phyloP scores from a whole-genome alignment of 139 green algal genomes.

The Diplosphaera chodatii region DNA sequence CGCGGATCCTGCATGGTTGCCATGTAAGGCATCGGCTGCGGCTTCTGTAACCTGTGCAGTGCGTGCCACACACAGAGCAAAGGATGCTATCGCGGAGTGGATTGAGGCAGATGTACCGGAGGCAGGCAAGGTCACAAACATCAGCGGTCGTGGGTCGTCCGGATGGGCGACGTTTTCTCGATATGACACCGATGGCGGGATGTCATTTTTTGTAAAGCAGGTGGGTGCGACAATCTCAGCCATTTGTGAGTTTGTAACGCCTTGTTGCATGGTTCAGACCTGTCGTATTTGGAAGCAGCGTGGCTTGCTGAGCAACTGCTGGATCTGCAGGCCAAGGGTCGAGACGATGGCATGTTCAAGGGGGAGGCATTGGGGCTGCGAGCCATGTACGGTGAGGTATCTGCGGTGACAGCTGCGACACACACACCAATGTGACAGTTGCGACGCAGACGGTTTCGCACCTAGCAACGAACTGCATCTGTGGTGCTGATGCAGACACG shows the following conservation, averaged over 20 bases:
- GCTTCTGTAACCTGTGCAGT: too few species aligned
- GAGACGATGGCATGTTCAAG: conserved; percentile 74
- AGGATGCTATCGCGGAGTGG: conserved; percentile 15
- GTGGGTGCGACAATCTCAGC: background rate
- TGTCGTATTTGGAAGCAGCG: background rate
- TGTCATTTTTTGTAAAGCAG: conserved; percentile 80
- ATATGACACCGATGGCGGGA: conserved; percentile 39
- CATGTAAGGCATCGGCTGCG: too few species aligned
- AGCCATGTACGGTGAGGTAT: conserved; percentile 66
- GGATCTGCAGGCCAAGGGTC: background rate
- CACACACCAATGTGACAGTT: too few species aligned
- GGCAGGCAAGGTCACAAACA: conserved; percentile 32
- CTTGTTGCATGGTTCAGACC: too few species aligned
- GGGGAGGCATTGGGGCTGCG: conserved; percentile 77
- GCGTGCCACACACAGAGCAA: background rate
- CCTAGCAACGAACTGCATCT: too few species aligned
- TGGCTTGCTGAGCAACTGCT: too few species aligned
- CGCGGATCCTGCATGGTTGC: too few species aligned
- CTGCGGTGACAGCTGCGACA: too few species aligned
- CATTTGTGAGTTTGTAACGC: background rate
- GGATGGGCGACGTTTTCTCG: conserved; percentile 54
- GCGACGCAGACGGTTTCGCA: too few species aligned
- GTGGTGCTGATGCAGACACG: conserved; percentile 35
- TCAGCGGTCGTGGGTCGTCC: conserved; percentile 32
- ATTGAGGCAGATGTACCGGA: conserved; percentile 36